Evolutionary conservation across 371 early-diverging fungal species (phyloP).

Genomic region (Choanephora cucurbitarum): DNA sequence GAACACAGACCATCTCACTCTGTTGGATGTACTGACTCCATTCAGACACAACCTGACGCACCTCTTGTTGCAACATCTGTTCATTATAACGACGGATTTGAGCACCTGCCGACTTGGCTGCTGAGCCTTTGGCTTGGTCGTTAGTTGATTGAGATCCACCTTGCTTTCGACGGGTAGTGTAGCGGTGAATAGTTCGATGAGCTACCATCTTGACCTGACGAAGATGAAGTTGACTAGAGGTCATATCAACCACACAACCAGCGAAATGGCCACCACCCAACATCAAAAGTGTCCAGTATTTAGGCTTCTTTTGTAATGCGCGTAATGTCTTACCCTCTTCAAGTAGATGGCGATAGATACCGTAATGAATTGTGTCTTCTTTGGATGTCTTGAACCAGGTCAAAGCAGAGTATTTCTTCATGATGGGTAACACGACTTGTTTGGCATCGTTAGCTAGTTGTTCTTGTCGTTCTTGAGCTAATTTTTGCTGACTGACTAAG

Average conservation of each 20-base stretch:
- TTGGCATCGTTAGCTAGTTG: conserved; percentile 29
- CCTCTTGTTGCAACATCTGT: conserved; percentile 72
- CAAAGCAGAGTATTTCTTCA: conserved; percentile 41
- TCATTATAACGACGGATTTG: conserved; percentile 90
- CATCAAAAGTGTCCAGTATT: conserved; percentile 83
- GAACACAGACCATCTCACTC: conserved; percentile 67
- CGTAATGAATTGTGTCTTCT: conserved; percentile 39
- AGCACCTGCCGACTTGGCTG: conserved; percentile 92
- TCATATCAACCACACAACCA: conserved; percentile 80
- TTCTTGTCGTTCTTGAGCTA: conserved; percentile 17
- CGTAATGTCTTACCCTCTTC: conserved; percentile 6
- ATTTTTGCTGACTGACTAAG: conserved; percentile 44
- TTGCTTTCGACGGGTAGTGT: conserved; percentile 94
- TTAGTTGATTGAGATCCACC: conserved; percentile 89
- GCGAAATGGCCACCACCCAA: conserved; percentile 91
- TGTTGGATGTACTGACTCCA: conserved; percentile 66
- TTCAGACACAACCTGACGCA: conserved; percentile 64
- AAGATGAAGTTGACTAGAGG: conserved; percentile 39
- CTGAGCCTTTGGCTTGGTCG: conserved; percentile 75
- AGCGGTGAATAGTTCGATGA: conserved; percentile 92
- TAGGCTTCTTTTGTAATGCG: conserved; percentile 20
- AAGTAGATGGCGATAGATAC: conserved; percentile 61
- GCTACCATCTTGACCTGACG: conserved; percentile 46
- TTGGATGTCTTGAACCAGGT: conserved; percentile 50
- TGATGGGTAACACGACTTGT: conserved; percentile 23